phyloP scores from a whole-genome alignment of 2,329 filamentous ascomycete species.

The Venturiaceae sp. region DNA sequence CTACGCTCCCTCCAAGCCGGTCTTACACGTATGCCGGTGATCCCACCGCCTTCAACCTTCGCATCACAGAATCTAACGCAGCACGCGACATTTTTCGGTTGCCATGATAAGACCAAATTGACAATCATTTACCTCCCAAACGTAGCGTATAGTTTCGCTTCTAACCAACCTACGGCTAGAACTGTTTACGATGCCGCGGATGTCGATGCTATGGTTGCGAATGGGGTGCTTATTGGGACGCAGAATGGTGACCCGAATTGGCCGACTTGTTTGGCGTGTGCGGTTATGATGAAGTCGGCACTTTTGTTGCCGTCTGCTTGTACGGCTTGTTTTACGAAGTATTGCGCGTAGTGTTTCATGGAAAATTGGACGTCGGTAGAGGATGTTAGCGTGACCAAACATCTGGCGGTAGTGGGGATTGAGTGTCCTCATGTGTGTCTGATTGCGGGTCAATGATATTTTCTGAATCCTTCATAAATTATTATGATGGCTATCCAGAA shows the following conservation, averaged over 20 bases:
- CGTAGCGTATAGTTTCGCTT: slow-evolving; percentile 22
- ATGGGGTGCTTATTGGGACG: slow-evolving; percentile 28
- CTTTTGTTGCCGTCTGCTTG: slow-evolving; percentile 23
- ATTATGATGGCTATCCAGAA: too few relatives aligned
- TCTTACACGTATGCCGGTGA: slow-evolving; percentile 47
- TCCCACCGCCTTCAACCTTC: slow-evolving; percentile 48
- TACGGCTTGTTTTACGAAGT: slow-evolving; percentile 28
- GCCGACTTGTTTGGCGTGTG: slow-evolving; percentile 33
- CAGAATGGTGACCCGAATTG: slow-evolving; percentile 26
- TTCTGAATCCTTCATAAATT: too few relatives aligned
- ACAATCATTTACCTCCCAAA: slow-evolving; percentile 36
- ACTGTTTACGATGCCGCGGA: slow-evolving; percentile 25
- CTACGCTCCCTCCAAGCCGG: slow-evolving; percentile 40
- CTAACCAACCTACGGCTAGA: slow-evolving; percentile 22
- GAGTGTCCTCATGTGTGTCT: too few relatives aligned
- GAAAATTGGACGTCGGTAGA: too few relatives aligned
- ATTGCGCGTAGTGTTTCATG: too few relatives aligned
- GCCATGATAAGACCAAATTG: slow-evolving; percentile 28
- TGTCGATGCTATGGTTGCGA: slow-evolving; percentile 28
- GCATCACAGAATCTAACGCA: slow-evolving; percentile 50
- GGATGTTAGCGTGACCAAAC: too few relatives aligned
- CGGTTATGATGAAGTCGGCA: slow-evolving; percentile 21
- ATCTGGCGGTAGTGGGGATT: too few relatives aligned
- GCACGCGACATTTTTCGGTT: slow-evolving; percentile 55
- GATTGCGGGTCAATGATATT: too few relatives aligned